phyloP scores from a whole-genome alignment of 1,284 basidiomycete genomes.

The Cryptococcus wingfieldii region DNA sequence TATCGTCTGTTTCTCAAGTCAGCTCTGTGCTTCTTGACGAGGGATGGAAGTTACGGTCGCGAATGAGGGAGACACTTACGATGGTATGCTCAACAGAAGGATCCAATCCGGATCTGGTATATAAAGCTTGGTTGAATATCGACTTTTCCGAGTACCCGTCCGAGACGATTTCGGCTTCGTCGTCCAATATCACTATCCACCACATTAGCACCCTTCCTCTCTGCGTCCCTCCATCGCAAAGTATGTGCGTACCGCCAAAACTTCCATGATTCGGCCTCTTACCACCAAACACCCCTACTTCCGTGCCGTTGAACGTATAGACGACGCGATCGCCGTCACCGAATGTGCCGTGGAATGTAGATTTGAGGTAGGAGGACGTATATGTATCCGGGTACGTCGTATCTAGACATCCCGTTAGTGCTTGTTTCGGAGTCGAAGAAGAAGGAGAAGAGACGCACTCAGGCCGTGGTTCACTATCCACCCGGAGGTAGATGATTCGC shows the following conservation, averaged over 20 bases:
- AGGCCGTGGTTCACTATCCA: constrained; percentile 6
- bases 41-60: not conserved
- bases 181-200: constrained; percentile 13
- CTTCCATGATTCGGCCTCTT: not conserved
- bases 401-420: too few species aligned
- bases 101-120: constrained; percentile 4
- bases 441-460: not conserved
- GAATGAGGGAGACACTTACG: constrained; percentile 4
- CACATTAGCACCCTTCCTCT: not conserved
- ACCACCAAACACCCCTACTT: not conserved
- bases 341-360: not conserved
- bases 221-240: too few species aligned
- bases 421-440: not conserved
- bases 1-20: not conserved
- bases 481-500: not conserved
- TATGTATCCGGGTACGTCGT: not conserved
- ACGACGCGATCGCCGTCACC: not conserved
- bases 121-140: constrained; percentile 10
- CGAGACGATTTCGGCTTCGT: constrained; percentile 4
- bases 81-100: constrained; percentile 11
- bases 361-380: not conserved
- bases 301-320: not conserved
- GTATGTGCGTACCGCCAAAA: not conserved
- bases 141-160: constrained; percentile 2
- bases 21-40: not conserved